A percentile compares a stretch with the other conserved stretches of the same genome.
Conservation (phyloP, 1,284 basidiomycete genomes). For the Clitocybe nebularis region DNA sequence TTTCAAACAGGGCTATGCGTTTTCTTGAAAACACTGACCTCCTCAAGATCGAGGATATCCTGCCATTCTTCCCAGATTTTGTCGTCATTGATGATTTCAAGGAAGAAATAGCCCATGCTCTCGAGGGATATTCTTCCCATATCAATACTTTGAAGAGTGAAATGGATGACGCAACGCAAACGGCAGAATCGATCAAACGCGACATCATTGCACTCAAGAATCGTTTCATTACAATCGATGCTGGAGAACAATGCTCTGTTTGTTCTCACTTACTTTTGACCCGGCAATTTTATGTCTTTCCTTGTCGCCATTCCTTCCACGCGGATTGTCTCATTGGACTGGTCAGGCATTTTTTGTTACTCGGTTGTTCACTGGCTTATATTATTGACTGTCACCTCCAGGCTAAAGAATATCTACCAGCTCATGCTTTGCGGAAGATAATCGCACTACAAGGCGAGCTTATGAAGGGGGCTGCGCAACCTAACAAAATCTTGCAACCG, state of each 20-base stretch:
- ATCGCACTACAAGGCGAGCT: slow-evolving; percentile 82
- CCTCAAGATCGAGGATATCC: slow-evolving; percentile 96
- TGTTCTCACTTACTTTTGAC: slow-evolving; percentile 78
- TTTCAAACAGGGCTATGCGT: slow-evolving; percentile 77
- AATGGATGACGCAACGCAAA: slow-evolving; percentile 94
- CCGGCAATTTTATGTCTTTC: slow-evolving; percentile 97
- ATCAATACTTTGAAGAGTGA: slow-evolving; percentile 90
- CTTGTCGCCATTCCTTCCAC: slow-evolving; percentile 95
- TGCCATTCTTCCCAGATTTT: slow-evolving; percentile 99
- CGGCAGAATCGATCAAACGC: slow-evolving; percentile 89
- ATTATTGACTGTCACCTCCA: slow-evolving; percentile 31
- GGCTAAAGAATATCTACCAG: slow-evolving; percentile 88
- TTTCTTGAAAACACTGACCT: slow-evolving; percentile 93
- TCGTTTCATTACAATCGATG: slow-evolving; percentile 92
- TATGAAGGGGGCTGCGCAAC: slow-evolving; percentile 53
- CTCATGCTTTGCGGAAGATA: slow-evolving; percentile 78
- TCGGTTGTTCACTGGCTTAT: slow-evolving; percentile 10
- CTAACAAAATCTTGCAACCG: too few species aligned
- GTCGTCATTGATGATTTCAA: slow-evolving; percentile 99
- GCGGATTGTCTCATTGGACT: slow-evolving; percentile 90
- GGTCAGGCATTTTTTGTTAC: slow-evolving; percentile 47
- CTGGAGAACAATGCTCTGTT: slow-evolving; percentile 80
- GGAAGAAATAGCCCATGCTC: slow-evolving; percentile 93
- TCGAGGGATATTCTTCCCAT: slow-evolving; percentile 91
- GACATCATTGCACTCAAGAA: slow-evolving; percentile 85